Evolutionary conservation across 129 eudicot genomes (phyloP).

Genomic region (Gnaphalium uliginosum): DNA sequence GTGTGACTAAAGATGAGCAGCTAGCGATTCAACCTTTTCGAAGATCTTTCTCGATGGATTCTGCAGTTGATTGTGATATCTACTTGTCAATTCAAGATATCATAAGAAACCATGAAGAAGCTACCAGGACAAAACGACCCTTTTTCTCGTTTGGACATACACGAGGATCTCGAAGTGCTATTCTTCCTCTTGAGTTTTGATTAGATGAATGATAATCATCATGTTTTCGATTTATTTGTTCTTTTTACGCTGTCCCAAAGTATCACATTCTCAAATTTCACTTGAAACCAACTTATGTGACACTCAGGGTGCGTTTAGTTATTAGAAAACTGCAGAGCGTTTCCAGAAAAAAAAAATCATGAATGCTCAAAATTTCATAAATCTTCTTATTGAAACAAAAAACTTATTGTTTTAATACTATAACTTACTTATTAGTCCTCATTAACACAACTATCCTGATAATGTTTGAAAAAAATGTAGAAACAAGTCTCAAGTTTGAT

Average conservation of each 20-base stretch:
- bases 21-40: conserved; percentile 53
- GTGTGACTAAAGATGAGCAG: conserved; percentile 53
- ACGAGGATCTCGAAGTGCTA: conserved; percentile 67
- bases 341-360: too few relatives aligned
- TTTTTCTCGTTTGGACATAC: conserved; percentile 76
- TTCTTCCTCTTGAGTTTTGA: conserved; percentile 57
- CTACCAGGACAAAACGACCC: conserved; percentile 57
- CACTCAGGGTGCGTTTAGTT: not conserved
- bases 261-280: conserved; percentile 9
- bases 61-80: conserved; percentile 64
- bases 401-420: too few relatives aligned
- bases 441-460: too few relatives aligned
- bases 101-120: conserved; percentile 54
- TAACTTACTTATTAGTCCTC: too few relatives aligned
- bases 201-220: conserved; percentile 11
- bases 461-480: too few relatives aligned
- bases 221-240: conserved; percentile 10
- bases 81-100: conserved; percentile 66
- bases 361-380: too few relatives aligned
- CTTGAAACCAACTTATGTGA: conserved; percentile 7
- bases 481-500: too few relatives aligned
- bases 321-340: not conserved
- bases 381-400: too few relatives aligned
- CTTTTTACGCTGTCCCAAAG: conserved; percentile 17
- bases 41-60: conserved; percentile 94